Base-by-base conservation (phyloP, 1,284 basidiomycete species). In the Ceratobasidium sp. region DNA sequence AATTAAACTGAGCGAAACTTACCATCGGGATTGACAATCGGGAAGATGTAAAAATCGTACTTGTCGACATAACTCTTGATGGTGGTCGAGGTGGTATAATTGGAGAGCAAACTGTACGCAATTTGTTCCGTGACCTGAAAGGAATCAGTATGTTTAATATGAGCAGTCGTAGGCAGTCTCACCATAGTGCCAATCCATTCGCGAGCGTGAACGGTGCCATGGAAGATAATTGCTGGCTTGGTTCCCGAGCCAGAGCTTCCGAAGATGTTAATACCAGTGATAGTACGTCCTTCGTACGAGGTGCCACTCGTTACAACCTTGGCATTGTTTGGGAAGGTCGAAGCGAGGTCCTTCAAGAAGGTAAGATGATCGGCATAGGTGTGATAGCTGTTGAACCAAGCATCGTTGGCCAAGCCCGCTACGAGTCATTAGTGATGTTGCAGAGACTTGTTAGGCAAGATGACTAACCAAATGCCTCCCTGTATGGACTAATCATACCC, bases 41-140 rank as follows among this genome's bases (percentile, higher is more conserved):
- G 69, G 52, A 70, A 70, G 25, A 70, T 70, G 29, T 70, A 70
- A 42, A 70, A 70, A 25, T 70, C 69, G 27, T 70, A 70, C 32
- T 70, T 70, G 42, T 70, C 69, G 20, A 70, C 69, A 25, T 70
- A 70, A 22, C 60, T 55, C 43, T 70, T 70, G 62, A 70, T 67
- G 10, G 62, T 65, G 15, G 69, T 29, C 1, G 69, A 70, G 20
- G 62, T 70, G 5, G 60, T 55, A 27, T 70, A 70, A 52, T 70
- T 70, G 25, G 69, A 58, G 12, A 70, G 22, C 1, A 70, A 42
- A 32, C 64, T 52, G 34, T 57, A 70, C 38, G 69, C 69, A 31
- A 70, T 57, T 35, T 65, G 64, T 20, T 70, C 69, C 25, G 60
- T 60, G 12, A 64, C 64, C 69, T 69, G 22, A 50, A 50, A 29